phyloP scores from a whole-genome alignment of 306 rosid species.

The Betula pendula region DNA sequence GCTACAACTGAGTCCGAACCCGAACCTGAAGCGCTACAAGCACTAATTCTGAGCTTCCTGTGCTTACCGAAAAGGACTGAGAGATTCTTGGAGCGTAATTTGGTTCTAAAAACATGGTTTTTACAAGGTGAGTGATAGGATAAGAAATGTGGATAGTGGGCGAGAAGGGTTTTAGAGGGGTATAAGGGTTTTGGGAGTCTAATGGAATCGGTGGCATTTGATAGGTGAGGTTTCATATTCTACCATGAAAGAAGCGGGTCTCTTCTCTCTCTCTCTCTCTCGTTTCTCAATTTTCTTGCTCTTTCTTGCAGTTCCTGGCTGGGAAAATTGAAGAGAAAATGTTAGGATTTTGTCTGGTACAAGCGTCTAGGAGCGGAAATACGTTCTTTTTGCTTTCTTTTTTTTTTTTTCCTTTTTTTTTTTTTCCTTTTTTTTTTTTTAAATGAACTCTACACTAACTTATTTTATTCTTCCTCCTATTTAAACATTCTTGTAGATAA shows the following conservation, averaged over 20 bases:
- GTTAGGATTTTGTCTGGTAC: conserved; percentile 2
- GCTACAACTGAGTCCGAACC: conserved; percentile 40
- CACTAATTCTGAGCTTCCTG: conserved; percentile 36
- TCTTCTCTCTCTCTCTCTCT: conserved; percentile 11
- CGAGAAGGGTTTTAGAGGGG: conserved; percentile 41
- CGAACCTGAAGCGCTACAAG: conserved; percentile 37
- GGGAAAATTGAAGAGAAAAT: not conserved
- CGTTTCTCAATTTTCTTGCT: conserved; percentile 11
- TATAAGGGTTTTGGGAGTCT: conserved; percentile 46
- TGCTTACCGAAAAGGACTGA: conserved; percentile 5
- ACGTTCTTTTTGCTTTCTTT: too few relatives aligned
- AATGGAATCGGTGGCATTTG: conserved; percentile 36
- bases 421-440: too few relatives aligned
- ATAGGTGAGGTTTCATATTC: conserved; percentile 53
- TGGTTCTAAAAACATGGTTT: conserved; percentile 31
- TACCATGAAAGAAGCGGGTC: conserved; percentile 13
- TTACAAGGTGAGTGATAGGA: conserved; percentile 23
- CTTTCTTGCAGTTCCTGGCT: not conserved
- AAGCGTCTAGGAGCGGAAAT: not conserved
- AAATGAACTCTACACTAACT: too few relatives aligned
- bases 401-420: too few relatives aligned
- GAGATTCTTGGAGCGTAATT: conserved; percentile 13
- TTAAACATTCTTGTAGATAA: too few relatives aligned
- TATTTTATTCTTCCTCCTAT: too few relatives aligned
- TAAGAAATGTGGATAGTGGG: conserved; percentile 28